Base-by-base conservation (phyloP, 768 basidiomycete genomes). In the Mycena latifolia region DNA sequence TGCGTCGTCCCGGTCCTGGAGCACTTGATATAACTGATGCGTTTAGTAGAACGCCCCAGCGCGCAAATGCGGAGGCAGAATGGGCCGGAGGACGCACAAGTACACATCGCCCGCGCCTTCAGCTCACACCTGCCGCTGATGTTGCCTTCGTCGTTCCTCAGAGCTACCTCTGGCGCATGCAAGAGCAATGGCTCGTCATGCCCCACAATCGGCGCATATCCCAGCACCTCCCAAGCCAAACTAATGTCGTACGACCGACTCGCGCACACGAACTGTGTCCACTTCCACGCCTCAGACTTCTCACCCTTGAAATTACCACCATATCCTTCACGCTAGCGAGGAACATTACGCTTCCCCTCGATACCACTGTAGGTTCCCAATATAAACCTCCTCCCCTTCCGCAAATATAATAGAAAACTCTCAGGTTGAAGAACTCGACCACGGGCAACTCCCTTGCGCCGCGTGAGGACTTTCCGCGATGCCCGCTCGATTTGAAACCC, bases 211-310 rank as follows among this genome's bases (percentile, higher is more conserved):
- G 86, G 86, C 70, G 82, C 82, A 70, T 87, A 87, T 0, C 85
- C 86, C 35, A 87, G 73, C 69, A 86, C 77, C 55, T 82, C 68
- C 61, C 84, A 76, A 15, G 85, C 79, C 72, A 80, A 77, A 67
- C 84, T 83, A 51, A 84, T 82, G 72, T 86, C 84, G 74, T 82
- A 85, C 73, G 80, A 85, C 59, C 84, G 74, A 50, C 79, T 76
- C 58, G 78, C 75, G 43, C 77, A 81, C 52, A 80, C 76, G 63
- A 79, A 81, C 27, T 74, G 72, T 46, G 84, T 80, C 57, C 82
- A 75, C 64, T 77, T 82, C 51, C 75, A 70, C 22, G 82, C 84
- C 20, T 80, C 20, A n/a, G n/a, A n/a, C n/a, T n/a, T n/a, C n/a
- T n/a, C n/a, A n/a, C n/a, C n/a, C n/a, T n/a, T n/a, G n/a, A 83